Evolutionary conservation across 1,139 yeast genomes (phyloP).

Genomic region (Lodderomyces metapsilosis): DNA sequence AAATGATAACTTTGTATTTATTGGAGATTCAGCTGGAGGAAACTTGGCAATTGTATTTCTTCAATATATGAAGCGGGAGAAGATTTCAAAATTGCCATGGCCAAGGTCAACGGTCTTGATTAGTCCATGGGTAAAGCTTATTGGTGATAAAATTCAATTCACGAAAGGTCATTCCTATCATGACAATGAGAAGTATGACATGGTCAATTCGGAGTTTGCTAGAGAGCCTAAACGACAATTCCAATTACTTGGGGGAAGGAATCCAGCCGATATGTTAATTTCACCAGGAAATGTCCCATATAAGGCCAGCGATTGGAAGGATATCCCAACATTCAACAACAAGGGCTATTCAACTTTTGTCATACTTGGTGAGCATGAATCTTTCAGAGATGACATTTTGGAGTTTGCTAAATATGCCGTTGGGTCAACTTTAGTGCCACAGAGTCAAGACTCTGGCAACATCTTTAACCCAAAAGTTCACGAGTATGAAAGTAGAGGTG

Average conservation of each 20-base stretch:
- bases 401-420: slow-evolving; percentile 37
- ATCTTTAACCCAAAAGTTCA: slow-evolving; percentile 19
- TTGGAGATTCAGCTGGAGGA: slow-evolving; percentile 48
- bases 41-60: slow-evolving; percentile 30
- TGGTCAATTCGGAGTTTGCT: no score
- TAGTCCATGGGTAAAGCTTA: slow-evolving; percentile 39
- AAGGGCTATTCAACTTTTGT: slow-evolving; percentile 29
- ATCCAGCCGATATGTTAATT: slow-evolving; percentile 10
- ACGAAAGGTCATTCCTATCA: slow-evolving; percentile 33
- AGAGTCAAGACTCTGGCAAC: slow-evolving; percentile 28
- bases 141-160: slow-evolving; percentile 13
- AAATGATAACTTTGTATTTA: slow-evolving; percentile 28
- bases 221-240: neutral
- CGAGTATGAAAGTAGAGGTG: slow-evolving; percentile 16
- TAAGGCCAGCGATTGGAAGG: slow-evolving; percentile 30
- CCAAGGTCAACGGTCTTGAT: slow-evolving; percentile 35
- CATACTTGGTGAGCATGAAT: slow-evolving; percentile 44
- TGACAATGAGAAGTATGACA: slow-evolving; percentile 33
- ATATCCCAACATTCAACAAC: slow-evolving; percentile 30
- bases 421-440: slow-evolving; percentile 23
- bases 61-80: slow-evolving; percentile 23
- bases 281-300: slow-evolving; percentile 20
- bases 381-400: slow-evolving; percentile 42
- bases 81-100: slow-evolving; percentile 19
- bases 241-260: slow-evolving; percentile 12